A percentile compares a stretch with the other conserved stretches of the same genome.
These are phyloP conservation scores for Tilletiopsis washingtonensis DNA, from an alignment of 1,284 basidiomycete species.

Conservation along the genomic window DNA sequence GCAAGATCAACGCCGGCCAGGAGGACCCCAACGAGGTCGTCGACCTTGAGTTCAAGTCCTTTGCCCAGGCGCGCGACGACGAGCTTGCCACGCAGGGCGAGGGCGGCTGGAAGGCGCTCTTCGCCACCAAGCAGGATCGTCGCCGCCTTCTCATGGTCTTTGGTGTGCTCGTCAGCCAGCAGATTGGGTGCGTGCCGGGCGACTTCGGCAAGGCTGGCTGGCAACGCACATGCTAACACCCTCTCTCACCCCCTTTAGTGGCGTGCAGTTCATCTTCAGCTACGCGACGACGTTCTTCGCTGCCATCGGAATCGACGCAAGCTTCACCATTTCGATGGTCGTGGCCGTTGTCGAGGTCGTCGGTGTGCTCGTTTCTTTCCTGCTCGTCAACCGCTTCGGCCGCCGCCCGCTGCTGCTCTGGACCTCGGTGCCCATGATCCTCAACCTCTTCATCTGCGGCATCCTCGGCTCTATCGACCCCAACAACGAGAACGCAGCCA, in stretches of 20 bases:
- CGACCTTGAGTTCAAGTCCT: slow-evolving; percentile 39
- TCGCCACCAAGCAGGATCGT: slow-evolving; percentile 32
- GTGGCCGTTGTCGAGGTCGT: slow-evolving; percentile 48
- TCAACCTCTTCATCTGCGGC: slow-evolving; percentile 49
- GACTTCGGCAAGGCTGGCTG: neutral
- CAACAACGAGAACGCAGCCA: slow-evolving; percentile 40
- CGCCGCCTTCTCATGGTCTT: slow-evolving; percentile 49
- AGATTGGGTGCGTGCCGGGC: slow-evolving; percentile 15
- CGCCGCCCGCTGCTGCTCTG: slow-evolving; percentile 49
- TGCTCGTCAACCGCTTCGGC: slow-evolving; percentile 51
- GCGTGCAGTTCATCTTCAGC: slow-evolving; percentile 49
- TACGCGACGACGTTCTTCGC: slow-evolving; percentile 39
- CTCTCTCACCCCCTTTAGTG: slow-evolving; percentile 6
- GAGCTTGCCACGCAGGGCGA: slow-evolving; percentile 45
- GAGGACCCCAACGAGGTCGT: slow-evolving; percentile 47
- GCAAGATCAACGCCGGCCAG: slow-evolving; percentile 49
- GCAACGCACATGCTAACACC: neutral
- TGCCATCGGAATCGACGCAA: slow-evolving; percentile 29
- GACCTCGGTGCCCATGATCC: slow-evolving; percentile 49
- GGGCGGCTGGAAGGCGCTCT: slow-evolving; percentile 49
- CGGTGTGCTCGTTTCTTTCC: slow-evolving; percentile 49
- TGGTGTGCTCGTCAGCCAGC: slow-evolving; percentile 49
- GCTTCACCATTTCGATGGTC: slow-evolving; percentile 50
- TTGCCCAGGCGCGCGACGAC: slow-evolving; percentile 49
- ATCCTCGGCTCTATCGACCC: slow-evolving; percentile 41